These are phyloP conservation scores for Claviceps citrina DNA, from an alignment of 2,329 filamentous ascomycete genomes.

Conservation along the genomic window DNA sequence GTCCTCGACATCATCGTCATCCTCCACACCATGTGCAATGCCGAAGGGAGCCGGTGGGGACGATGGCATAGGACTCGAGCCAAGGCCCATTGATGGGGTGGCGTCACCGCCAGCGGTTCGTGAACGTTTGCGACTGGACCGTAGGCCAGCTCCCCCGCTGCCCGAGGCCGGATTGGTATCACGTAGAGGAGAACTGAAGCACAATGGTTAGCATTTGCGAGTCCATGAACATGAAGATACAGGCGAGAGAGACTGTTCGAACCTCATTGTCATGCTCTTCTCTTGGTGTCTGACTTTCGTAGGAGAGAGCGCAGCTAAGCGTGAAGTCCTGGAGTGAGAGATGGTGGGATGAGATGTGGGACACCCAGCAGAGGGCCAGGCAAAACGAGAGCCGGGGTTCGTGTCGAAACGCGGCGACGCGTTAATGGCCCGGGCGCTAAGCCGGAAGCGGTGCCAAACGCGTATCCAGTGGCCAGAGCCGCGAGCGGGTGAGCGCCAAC, in stretches of 20 bases:
- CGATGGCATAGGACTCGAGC: conserved; percentile 50
- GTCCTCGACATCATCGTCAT: conserved; percentile 57
- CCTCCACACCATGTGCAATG: conserved; percentile 51
- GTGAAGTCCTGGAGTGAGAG: conserved; percentile 11
- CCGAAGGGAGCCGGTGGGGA: conserved; percentile 44
- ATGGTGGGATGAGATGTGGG: conserved; percentile 5
- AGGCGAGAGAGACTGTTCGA: not conserved
- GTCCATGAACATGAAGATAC: not conserved
- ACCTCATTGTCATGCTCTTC: conserved; percentile 12
- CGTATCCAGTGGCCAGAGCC: no score
- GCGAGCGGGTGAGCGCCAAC: no score
- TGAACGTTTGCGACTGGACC: conserved; percentile 39
- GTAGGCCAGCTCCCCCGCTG: conserved; percentile 52
- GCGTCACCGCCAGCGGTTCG: conserved; percentile 36
- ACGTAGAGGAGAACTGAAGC: conserved; percentile 61
- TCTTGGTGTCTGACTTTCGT: not conserved
- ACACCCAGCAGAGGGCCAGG: not conserved
- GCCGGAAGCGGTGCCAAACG: conserved; percentile 12
- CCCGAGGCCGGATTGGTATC: conserved; percentile 68
- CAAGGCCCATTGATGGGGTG: conserved; percentile 33
- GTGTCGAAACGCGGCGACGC: conserved; percentile 21
- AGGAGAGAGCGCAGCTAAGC: no score
- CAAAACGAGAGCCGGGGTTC: conserved; percentile 11
- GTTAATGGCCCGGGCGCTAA: conserved; percentile 25
- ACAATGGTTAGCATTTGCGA: conserved; percentile 5